These are phyloP conservation scores for Tetrapisispora iriomotensis DNA, from an alignment of 805 yeast species.

Conservation along the genomic window DNA sequence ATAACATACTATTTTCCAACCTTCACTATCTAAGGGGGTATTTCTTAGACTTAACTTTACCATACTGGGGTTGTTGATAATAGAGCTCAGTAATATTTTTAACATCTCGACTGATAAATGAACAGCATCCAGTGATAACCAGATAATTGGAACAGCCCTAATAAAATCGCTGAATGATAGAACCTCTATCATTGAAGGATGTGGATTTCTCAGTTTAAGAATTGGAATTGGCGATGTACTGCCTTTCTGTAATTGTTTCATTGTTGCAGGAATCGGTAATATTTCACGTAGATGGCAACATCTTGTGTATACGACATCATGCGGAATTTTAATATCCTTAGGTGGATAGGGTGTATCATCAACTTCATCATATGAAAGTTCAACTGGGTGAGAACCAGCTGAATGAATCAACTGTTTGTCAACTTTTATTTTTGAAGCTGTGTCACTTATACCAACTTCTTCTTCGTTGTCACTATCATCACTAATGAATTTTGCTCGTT, in stretches of 20 bases:
- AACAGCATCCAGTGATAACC: conserved; percentile 75
- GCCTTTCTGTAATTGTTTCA: conserved; percentile 67
- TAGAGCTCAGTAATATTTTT: conserved; percentile 53
- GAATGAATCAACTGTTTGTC: conserved; percentile 35
- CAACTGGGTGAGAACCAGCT: not conserved
- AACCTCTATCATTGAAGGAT: conserved; percentile 81
- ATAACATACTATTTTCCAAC: conserved; percentile 77
- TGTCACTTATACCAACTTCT: conserved; percentile 28
- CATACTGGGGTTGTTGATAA: conserved; percentile 52
- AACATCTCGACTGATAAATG: conserved; percentile 66
- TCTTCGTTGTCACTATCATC: conserved; percentile 26
- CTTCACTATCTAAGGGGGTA: conserved; percentile 61
- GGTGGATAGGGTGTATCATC: conserved; percentile 27
- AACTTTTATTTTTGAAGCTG: conserved; percentile 31
- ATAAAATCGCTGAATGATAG: conserved; percentile 81
- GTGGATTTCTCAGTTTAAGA: conserved; percentile 70
- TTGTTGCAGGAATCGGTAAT: conserved; percentile 81
- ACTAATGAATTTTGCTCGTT: conserved; percentile 6
- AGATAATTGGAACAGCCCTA: conserved; percentile 71
- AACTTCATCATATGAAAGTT: conserved; percentile 9
- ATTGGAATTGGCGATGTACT: conserved; percentile 74
- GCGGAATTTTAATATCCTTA: conserved; percentile 28
- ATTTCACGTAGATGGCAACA: conserved; percentile 91
- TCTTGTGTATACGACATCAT: conserved; percentile 75
- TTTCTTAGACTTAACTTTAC: conserved; percentile 71